Conservation (phyloP, 2,329 filamentous ascomycete genomes). For the Talaromyces funiculosus region DNA sequence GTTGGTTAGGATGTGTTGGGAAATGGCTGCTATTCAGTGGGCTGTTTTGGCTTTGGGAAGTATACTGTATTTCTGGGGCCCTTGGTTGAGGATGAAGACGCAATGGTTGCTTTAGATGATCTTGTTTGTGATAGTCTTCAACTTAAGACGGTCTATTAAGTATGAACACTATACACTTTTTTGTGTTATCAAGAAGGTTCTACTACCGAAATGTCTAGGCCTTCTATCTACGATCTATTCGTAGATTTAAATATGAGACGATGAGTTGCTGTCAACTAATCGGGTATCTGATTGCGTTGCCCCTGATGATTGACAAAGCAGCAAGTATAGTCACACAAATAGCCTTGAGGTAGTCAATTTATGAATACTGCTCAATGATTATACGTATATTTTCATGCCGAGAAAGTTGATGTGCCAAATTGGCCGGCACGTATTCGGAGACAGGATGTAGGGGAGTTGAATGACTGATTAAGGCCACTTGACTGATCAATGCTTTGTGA, state of each 20-base stretch:
- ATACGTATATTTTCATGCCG: neutral
- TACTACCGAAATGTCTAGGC: neutral
- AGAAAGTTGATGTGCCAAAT: neutral
- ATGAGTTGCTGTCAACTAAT: neutral
- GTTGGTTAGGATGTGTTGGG: conserved; percentile 31
- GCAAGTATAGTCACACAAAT: neutral
- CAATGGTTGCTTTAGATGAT: neutral
- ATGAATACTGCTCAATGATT: neutral
- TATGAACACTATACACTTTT: neutral
- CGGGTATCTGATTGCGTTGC: neutral
- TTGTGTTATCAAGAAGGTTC: neutral
- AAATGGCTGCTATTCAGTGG: conserved; percentile 33
- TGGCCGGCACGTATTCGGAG: neutral
- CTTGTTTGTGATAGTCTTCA: neutral
- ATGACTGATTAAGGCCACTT: neutral
- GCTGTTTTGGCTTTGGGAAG: conserved; percentile 25
- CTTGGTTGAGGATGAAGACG: conserved; percentile 17
- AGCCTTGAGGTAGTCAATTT: neutral
- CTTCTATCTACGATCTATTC: neutral
- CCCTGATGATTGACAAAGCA: neutral
- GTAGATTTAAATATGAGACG: neutral
- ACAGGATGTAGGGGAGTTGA: neutral
- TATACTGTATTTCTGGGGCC: conserved; percentile 28
- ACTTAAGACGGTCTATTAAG: neutral
- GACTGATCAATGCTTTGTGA: neutral